Evolutionary conservation across 2,329 filamentous ascomycete genomes (phyloP), one percentile per base, ranked within the genome.

Genomic region (Ceratocystis alfenasii): DNA sequence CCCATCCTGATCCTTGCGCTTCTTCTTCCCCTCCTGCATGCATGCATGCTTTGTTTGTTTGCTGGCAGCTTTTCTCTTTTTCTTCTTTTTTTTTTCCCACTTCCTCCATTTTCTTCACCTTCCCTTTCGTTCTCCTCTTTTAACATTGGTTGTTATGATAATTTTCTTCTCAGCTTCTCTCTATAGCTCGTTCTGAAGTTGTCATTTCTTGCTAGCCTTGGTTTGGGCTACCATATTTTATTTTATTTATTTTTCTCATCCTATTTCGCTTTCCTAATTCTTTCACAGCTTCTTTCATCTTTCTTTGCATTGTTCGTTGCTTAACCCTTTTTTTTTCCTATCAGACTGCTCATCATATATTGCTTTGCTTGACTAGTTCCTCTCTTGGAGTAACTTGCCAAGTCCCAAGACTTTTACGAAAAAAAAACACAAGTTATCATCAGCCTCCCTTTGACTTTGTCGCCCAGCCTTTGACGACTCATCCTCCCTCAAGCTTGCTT

Each of bases 81-180:
- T 30, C 12, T 45, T 60, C 50, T 65, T 30, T 44, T n/a, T 22
- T 60, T 50, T 22, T 63, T 46, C n/a, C 28, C 62, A 25, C 41
- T 44, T 30, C n/a, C 22, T 60, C 33, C 22, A 7, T 60, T 30
- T 60, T 33, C 41, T 50, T 25, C 20, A 25, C 63, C 36, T 50
- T 22, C 46, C 12, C 41, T 41, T 33, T 60, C 28, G 25, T 59
- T 63, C 55, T 67, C 53, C 41, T 53, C 53, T 67, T 64, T 67
- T 62, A 25, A 28, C 20, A 62, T 25, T 46, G 20, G 15, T 15
- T 36, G 33, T 36, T 41, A 12, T 41, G 36, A 25, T 48, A n/a
- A 45, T 30, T 46, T 62, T 28, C 46, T 25, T 46, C 25, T 62
- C 22, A 28, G 28, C 30, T 53, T 41, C 33, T 20, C 60, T 53